phyloP scores from a whole-genome alignment of 495 filamentous ascomycete species.

The Podospora australis region DNA sequence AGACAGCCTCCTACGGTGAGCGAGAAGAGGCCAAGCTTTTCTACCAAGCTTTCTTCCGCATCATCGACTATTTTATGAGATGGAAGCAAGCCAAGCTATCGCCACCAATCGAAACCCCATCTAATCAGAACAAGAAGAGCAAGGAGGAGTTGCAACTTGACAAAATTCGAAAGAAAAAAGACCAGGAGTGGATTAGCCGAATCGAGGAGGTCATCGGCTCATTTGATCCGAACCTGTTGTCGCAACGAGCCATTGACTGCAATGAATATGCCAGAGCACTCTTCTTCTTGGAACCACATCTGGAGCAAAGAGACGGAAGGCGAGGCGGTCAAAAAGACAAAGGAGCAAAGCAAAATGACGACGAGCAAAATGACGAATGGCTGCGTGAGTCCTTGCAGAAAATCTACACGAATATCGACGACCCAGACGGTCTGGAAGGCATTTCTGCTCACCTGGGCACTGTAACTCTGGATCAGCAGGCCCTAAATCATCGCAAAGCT shows the following conservation, averaged over 20 bases:
- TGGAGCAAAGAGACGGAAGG: no score
- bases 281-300: conserved; percentile 90
- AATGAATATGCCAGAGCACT: conserved; percentile 86
- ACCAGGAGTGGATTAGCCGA: conserved; percentile 26
- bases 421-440: conserved; percentile 93
- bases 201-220: conserved; percentile 44
- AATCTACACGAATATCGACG: conserved; percentile 94
- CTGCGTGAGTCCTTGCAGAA: conserved; percentile 75
- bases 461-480: conserved; percentile 82
- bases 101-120: no score
- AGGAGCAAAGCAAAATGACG: no score
- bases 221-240: conserved; percentile 81
- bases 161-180: conserved; percentile 47
- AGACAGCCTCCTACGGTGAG: conserved; percentile 45
- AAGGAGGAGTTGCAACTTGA: no score
- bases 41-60: conserved; percentile 85
- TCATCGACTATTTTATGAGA: conserved; percentile 82
- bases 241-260: conserved; percentile 80
- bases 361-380: conserved; percentile 41
- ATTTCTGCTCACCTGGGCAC: conserved; percentile 79
- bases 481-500: conserved; percentile 83
- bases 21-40: conserved; percentile 69
- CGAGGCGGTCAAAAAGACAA: no score
- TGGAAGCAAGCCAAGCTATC: no score
- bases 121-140: no score